Conservation (phyloP, 768 basidiomycete species). For the Clitopilus hobsonii region DNA sequence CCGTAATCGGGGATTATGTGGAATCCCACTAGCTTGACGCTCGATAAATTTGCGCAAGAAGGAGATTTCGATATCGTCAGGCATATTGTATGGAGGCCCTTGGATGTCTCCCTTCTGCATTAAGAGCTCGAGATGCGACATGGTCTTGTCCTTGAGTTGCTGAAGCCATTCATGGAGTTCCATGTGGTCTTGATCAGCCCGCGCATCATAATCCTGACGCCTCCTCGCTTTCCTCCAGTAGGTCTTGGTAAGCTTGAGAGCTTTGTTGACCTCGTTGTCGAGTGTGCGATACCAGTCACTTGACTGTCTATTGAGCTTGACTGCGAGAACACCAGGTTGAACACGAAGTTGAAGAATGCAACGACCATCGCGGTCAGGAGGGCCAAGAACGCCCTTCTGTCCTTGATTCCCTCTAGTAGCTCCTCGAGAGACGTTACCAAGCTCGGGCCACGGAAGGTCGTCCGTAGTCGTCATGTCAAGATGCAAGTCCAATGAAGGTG, state of each 20-base stretch:
- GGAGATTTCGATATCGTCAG: slow-evolving; percentile 70
- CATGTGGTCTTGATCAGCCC: slow-evolving; percentile 87
- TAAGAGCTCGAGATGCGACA: slow-evolving; percentile 81
- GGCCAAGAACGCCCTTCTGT: slow-evolving; percentile 73
- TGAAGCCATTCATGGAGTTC: slow-evolving; percentile 86
- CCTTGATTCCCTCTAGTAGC: slow-evolving; percentile 85
- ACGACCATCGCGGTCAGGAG: slow-evolving; percentile 71
- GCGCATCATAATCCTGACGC: slow-evolving; percentile 80
- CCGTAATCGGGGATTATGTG: slow-evolving; percentile 78
- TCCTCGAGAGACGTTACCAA: slow-evolving; percentile 80
- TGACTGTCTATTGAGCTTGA: slow-evolving; percentile 66
- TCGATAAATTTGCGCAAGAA: slow-evolving; percentile 84
- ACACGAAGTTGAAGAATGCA: slow-evolving; percentile 76
- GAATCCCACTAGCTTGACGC: slow-evolving; percentile 66
- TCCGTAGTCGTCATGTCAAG: slow-evolving; percentile 51
- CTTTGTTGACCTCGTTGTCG: slow-evolving; percentile 74
- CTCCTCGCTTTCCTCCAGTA: slow-evolving; percentile 82
- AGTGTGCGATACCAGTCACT: slow-evolving; percentile 82
- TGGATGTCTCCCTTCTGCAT: slow-evolving; percentile 88
- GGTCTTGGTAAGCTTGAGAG: slow-evolving; percentile 80
- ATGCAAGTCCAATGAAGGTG: slow-evolving; percentile 12
- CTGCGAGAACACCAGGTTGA: slow-evolving; percentile 77
- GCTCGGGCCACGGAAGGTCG: slow-evolving; percentile 84
- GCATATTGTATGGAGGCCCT: slow-evolving; percentile 78
- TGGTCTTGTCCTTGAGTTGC: slow-evolving; percentile 83